Evolutionary conservation across 345 rosid species (phyloP).

Genomic region (Pugionium dolabratum): DNA sequence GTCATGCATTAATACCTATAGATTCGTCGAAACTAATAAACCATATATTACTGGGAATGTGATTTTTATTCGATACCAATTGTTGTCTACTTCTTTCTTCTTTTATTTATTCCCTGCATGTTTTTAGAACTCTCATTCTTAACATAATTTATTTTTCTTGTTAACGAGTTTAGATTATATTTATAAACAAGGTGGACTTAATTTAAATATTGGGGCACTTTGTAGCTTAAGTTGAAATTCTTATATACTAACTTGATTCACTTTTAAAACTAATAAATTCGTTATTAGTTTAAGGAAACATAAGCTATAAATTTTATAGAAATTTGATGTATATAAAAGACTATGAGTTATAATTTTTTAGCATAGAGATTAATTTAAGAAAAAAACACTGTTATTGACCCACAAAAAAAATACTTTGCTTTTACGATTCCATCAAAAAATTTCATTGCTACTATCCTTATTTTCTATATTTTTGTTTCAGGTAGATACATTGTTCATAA

Average conservation of each 20-base stretch:
- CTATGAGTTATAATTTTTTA: too few relatives aligned
- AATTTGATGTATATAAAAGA: not conserved
- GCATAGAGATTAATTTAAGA: too few relatives aligned
- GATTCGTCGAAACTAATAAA: not conserved
- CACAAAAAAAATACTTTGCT: too few relatives aligned
- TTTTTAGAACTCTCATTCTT: not conserved
- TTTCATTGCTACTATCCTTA: not conserved
- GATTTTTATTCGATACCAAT: slow-evolving; percentile 5
- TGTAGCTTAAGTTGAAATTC: slow-evolving; percentile 4
- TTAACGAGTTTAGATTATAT: too few relatives aligned
- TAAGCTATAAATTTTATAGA: not conserved
- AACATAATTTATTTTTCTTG: not conserved
- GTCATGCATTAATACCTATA: not conserved
- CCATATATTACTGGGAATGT: slow-evolving; percentile 2
- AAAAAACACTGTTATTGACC: too few relatives aligned
- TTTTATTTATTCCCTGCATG: not conserved
- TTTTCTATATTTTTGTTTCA: not conserved
- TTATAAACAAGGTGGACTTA: not conserved
- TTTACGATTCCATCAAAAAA: too few relatives aligned
- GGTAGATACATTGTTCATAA: too few relatives aligned
- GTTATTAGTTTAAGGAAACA: not conserved
- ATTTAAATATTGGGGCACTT: not conserved
- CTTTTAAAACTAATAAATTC: too few relatives aligned
- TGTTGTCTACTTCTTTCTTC: not conserved
- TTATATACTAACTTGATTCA: not conserved